Conservation (phyloP, 192 early-diverging fungal species). For the Coemansia sp. region DNA sequence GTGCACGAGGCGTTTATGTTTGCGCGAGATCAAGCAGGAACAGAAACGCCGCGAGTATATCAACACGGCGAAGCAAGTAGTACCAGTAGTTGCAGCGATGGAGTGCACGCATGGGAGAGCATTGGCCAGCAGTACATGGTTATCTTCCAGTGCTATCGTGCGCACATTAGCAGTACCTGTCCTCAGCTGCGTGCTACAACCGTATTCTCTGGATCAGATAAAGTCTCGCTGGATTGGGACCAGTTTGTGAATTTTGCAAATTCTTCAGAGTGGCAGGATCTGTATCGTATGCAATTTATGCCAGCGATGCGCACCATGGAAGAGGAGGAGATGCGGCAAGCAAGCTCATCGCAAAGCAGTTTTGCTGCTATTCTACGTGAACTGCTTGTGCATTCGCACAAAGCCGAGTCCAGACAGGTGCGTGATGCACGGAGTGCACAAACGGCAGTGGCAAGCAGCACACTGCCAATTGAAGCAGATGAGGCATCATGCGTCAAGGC, state of each 20-base stretch:
- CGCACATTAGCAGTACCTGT: not conserved
- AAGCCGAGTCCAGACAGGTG: conserved; percentile 15
- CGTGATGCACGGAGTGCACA: conserved; percentile 27
- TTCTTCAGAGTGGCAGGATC: conserved; percentile 28
- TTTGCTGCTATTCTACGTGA: conserved; percentile 29
- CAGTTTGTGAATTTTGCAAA: conserved; percentile 16
- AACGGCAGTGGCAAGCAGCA: conserved; percentile 24
- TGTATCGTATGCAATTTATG: conserved; percentile 38
- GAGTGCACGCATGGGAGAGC: conserved; percentile 5
- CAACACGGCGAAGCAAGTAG: not conserved
- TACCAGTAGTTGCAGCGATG: not conserved
- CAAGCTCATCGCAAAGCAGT: conserved; percentile 13
- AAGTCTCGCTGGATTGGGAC: not conserved
- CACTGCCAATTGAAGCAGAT: conserved; percentile 33
- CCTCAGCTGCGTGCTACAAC: conserved; percentile 3
- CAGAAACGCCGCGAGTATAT: not conserved
- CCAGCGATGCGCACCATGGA: conserved; percentile 40
- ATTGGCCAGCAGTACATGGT: conserved; percentile 29
- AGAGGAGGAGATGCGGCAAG: conserved; percentile 33
- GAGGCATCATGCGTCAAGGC: conserved; percentile 18
- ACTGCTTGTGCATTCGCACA: conserved; percentile 21
- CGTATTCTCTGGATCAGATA: not conserved
- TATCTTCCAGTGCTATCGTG: conserved; percentile 27
- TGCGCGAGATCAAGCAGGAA: conserved; percentile 28
- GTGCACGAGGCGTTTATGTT: conserved; percentile 48